These are phyloP conservation scores for Geotrichum siamense DNA, from an alignment of 1,139 yeast genomes.

Conservation along the genomic window DNA sequence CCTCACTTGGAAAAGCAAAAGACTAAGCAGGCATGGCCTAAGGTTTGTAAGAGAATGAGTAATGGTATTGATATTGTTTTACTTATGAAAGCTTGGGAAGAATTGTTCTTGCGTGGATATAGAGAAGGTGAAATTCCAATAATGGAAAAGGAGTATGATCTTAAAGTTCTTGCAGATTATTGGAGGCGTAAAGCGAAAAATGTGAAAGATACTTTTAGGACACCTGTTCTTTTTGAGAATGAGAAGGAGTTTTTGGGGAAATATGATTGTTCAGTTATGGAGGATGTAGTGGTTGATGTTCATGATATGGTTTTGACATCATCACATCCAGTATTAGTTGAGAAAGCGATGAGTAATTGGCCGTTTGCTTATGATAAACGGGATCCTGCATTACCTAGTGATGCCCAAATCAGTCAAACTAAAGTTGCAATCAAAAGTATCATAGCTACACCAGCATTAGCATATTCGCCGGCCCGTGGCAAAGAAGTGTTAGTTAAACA, in stretches of 20 bases:
- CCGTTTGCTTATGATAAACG: conserved; percentile 15
- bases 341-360: conserved; percentile 17
- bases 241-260: conserved; percentile 8
- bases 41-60: conserved; percentile 51
- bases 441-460: conserved; percentile 48
- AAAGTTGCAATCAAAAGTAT: conserved; percentile 45
- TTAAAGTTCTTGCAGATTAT: conserved; percentile 44
- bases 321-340: conserved; percentile 9
- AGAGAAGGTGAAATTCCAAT: conserved; percentile 43
- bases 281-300: conserved; percentile 13
- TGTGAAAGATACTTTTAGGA: conserved; percentile 27
- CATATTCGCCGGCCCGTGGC: conserved; percentile 43
- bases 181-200: conserved; percentile 50
- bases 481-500: conserved; percentile 40
- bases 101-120: conserved; percentile 46
- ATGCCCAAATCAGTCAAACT: conserved; percentile 21
- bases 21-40: conserved; percentile 55
- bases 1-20: conserved; percentile 32
- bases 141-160: conserved; percentile 42
- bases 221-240: conserved; percentile 35
- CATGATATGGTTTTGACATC: conserved; percentile 21
- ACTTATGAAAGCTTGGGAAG: conserved; percentile 55
- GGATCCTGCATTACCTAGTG: conserved; percentile 22
- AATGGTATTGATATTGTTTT: conserved; percentile 44
- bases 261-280: conserved; percentile 6